Percentiles rank a stretch among this genome's conserved stretches.
Conservation (phyloP, 2,329 filamentous ascomycete genomes). For the Cadophora malorum region DNA sequence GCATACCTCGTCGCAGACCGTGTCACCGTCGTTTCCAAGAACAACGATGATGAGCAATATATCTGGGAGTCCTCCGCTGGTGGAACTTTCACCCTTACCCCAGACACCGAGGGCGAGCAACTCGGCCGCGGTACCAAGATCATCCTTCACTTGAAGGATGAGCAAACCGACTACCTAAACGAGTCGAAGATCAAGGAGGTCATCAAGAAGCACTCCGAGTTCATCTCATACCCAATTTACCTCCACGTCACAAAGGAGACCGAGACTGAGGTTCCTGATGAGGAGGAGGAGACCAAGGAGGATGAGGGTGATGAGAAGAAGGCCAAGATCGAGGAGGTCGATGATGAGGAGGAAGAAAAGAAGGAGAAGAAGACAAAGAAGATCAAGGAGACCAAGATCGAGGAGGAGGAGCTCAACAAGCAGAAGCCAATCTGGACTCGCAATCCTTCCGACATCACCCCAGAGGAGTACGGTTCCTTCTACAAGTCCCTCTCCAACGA, state of each 20-base stretch:
- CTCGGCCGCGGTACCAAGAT: constrained; percentile 97
- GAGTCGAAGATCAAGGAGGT: constrained; percentile 99
- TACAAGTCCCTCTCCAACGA: constrained; percentile 99
- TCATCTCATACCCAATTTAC: constrained; percentile 99
- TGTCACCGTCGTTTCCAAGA: constrained; percentile 94
- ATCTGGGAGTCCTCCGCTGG: constrained; percentile 98
- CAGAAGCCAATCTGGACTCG: constrained; percentile 99
- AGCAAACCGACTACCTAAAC: constrained; percentile 98
- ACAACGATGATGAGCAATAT: constrained; percentile 99
- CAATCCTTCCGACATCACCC: constrained; percentile 92
- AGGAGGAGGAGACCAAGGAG: constrained; percentile 76
- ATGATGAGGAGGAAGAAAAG: constrained; percentile 84
- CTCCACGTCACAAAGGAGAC: constrained; percentile 99
- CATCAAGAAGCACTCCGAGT: constrained; percentile 99
- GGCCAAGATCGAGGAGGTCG: constrained; percentile 92
- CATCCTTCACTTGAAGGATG: constrained; percentile 98
- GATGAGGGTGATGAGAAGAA: constrained; percentile 90
- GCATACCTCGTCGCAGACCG: constrained; percentile 98
- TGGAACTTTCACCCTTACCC: constrained; percentile 92
- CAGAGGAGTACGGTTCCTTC: constrained; percentile 98
- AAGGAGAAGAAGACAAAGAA: constrained; percentile 99
- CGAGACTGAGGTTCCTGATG: constrained; percentile 97
- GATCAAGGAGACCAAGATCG: constrained; percentile 97
- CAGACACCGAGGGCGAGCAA: constrained; percentile 89
- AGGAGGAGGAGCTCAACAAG: constrained; percentile 99